Evolutionary conservation across 192 early-diverging fungal genomes (phyloP).

Genomic region (Geranomyces variabilis): DNA sequence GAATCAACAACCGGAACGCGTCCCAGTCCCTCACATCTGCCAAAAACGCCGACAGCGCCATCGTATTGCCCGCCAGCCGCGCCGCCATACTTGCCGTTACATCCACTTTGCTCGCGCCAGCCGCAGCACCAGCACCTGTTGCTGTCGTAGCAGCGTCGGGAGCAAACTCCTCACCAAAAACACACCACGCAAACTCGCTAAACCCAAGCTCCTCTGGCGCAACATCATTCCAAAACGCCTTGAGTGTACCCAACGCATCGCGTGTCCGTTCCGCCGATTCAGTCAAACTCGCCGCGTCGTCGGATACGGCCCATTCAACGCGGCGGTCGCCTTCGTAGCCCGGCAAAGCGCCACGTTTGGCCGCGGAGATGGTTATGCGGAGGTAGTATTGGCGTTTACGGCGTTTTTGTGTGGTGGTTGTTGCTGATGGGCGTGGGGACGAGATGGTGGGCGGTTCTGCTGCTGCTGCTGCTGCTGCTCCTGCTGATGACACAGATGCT

Average conservation of each 20-base stretch:
- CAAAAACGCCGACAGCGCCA: constrained; percentile 31
- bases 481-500: no score
- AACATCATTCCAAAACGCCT: constrained; percentile 32
- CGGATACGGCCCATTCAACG: constrained; percentile 20
- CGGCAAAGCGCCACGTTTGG: constrained; percentile 24
- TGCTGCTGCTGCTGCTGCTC: no score
- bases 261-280: constrained; percentile 11
- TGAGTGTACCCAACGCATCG: constrained; percentile 14
- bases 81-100: constrained; percentile 15
- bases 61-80: constrained; percentile 20
- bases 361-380: constrained; percentile 22
- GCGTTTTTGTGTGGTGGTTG: background rate
- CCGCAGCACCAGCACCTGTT: background rate
- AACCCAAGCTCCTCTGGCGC: constrained; percentile 29
- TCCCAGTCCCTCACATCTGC: constrained; percentile 44
- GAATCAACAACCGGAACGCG: constrained; percentile 34
- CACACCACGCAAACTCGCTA: constrained; percentile 25
- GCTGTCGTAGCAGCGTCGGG: background rate
- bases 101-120: background rate
- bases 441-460: no score
- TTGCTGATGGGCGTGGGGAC: background rate
- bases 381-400: constrained; percentile 20
- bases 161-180: constrained; percentile 28
- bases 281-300: background rate
- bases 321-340: constrained; percentile 37